Conservation (phyloP, 1,284 basidiomycete genomes). For the Cryptococcus sp. region DNA sequence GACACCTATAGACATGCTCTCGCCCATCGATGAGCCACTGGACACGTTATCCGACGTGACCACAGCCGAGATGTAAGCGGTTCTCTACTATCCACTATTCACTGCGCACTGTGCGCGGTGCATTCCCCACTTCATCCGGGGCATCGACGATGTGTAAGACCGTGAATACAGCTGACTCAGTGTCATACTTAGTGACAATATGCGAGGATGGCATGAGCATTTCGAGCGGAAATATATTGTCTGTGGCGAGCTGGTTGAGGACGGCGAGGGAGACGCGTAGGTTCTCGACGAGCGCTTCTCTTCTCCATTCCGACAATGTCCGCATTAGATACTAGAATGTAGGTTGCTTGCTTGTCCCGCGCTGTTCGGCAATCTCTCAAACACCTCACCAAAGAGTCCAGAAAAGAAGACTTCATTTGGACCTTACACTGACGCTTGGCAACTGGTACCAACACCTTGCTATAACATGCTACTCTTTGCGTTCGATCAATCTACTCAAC, state of each 20-base stretch:
- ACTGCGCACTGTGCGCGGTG: too few relatives aligned
- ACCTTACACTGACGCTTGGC: not conserved
- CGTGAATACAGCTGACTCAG: not conserved
- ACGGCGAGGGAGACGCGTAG: constrained; percentile 56
- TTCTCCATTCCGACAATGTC: too few relatives aligned
- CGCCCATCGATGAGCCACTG: constrained; percentile 77
- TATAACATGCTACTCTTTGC: not conserved
- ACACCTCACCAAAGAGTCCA: not conserved
- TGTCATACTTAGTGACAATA: constrained; percentile 68
- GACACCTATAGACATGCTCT: constrained; percentile 75
- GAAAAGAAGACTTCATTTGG: too few relatives aligned
- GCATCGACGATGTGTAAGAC: not conserved
- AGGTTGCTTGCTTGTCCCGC: too few relatives aligned
- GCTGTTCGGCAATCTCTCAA: too few relatives aligned
- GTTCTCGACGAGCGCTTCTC: too few relatives aligned
- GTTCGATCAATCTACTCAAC: not conserved
- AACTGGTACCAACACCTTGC: not conserved
- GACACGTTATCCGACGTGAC: constrained; percentile 79
- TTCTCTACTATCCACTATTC: too few relatives aligned
- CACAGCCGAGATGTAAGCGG: constrained; percentile 74
- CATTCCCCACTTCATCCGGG: too few relatives aligned
- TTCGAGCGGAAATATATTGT: constrained; percentile 84
- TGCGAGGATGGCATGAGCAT: constrained; percentile 89
- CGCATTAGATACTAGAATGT: too few relatives aligned
- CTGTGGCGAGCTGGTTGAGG: constrained; percentile 80